These are phyloP conservation scores for Xylariomycetidae sp. DNA, from an alignment of 2,329 filamentous ascomycete genomes.

Conservation along the genomic window DNA sequence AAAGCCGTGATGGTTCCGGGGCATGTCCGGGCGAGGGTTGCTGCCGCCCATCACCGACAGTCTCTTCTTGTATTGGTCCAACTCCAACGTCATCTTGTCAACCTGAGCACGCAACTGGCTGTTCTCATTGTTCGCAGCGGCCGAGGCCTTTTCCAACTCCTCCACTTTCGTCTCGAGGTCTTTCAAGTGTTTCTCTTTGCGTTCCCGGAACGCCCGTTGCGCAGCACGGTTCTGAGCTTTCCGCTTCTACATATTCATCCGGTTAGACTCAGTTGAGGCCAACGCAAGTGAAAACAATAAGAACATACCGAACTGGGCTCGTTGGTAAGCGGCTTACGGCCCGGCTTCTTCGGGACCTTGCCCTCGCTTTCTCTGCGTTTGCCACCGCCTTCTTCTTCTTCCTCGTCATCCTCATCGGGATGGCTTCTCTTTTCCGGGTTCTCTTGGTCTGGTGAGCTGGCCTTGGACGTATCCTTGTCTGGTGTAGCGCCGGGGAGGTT, in stretches of 20 bases:
- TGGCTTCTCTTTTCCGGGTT: constrained; percentile 66
- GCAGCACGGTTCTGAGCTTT: constrained; percentile 95
- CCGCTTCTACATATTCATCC: constrained; percentile 78
- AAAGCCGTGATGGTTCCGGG: constrained; percentile 36
- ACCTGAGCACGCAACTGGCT: constrained; percentile 77
- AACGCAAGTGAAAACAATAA: no score
- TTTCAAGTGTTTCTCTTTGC: constrained; percentile 87
- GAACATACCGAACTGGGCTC: constrained; percentile 88
- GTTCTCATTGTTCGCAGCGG: constrained; percentile 81
- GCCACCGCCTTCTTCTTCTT: constrained; percentile 36
- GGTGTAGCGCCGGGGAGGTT: constrained; percentile 54
- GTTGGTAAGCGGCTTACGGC: constrained; percentile 88
- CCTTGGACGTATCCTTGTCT: constrained; percentile 34
- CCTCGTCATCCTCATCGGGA: constrained; percentile 63
- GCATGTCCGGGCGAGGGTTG: constrained; percentile 15
- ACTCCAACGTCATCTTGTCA: constrained; percentile 76
- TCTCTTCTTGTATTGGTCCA: constrained; percentile 86
- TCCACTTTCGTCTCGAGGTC: constrained; percentile 75
- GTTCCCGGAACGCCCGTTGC: constrained; percentile 87
- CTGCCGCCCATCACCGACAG: constrained; percentile 51
- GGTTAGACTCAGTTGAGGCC: no score
- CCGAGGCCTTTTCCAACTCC: constrained; percentile 74
- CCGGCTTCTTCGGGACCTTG: constrained; percentile 89
- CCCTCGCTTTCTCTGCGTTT: constrained; percentile 80
- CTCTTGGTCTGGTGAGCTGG: constrained; percentile 56